Evolutionary conservation across 1,284 basidiomycete species (phyloP).

Genomic region (Ganoderma lingzhi): DNA sequence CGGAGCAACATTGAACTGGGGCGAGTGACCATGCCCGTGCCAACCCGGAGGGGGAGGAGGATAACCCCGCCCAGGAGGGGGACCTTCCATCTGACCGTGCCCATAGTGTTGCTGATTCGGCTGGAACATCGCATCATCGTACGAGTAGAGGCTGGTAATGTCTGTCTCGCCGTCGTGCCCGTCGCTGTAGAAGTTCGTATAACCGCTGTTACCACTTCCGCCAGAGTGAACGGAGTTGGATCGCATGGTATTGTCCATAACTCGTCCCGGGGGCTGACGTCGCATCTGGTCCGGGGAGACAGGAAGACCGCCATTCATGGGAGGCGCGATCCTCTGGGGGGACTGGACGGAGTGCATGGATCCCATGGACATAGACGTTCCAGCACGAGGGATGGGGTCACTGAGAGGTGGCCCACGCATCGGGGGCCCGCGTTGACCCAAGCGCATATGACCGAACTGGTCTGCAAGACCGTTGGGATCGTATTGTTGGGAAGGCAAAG

Average conservation of each 20-base stretch:
- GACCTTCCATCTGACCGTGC: constrained; percentile 19
- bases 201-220: constrained; percentile 37
- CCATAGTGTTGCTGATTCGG: constrained; percentile 27
- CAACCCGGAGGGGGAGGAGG: constrained; percentile 41
- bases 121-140: constrained; percentile 42
- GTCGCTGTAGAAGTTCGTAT: constrained; percentile 37
- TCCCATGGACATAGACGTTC: constrained; percentile 61
- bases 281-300: constrained; percentile 35
- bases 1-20: constrained; percentile 40
- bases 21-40: constrained; percentile 46
- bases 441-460: constrained; percentile 55
- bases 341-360: constrained; percentile 45
- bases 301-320: constrained; percentile 32
- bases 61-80: constrained; percentile 40
- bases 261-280: constrained; percentile 34
- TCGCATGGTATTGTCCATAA: constrained; percentile 26
- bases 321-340: constrained; percentile 37
- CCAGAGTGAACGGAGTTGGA: constrained; percentile 41
- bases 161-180: constrained; percentile 39
- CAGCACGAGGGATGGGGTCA: constrained; percentile 49
- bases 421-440: constrained; percentile 48
- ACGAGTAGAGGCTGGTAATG: constrained; percentile 44
- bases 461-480: constrained; percentile 56
- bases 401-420: constrained; percentile 29
- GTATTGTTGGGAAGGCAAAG: constrained; percentile 45